Evolutionary conservation across 352 stramenopile genomes (phyloP).

Genomic region (Phytophthora sp.): DNA sequence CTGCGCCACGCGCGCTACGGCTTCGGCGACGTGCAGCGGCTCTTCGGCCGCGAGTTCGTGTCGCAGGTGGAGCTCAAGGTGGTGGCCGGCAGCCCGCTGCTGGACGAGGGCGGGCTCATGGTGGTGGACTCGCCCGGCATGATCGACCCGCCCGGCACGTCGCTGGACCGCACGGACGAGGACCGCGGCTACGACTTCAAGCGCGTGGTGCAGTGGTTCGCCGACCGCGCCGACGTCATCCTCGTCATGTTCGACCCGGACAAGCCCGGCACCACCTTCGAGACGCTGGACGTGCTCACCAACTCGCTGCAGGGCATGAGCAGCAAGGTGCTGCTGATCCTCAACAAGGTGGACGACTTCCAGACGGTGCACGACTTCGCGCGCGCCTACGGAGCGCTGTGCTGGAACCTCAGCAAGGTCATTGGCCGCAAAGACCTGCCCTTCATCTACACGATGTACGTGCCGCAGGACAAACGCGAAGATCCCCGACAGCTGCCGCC

Average conservation of each 20-base stretch:
- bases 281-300: conserved; percentile 88
- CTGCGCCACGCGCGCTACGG: conserved; percentile 74
- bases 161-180: conserved; percentile 65
- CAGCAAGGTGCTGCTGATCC: conserved; percentile 84
- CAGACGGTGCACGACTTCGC: conserved; percentile 88
- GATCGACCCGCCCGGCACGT: conserved; percentile 82
- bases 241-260: conserved; percentile 91
- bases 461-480: conserved; percentile 65
- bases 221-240: conserved; percentile 85
- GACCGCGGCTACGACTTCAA: conserved; percentile 90
- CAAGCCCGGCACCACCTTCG: conserved; percentile 88
- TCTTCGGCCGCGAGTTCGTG: conserved; percentile 84
- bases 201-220: conserved; percentile 87
- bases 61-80: conserved; percentile 90
- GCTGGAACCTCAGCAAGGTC: conserved; percentile 91
- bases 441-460: conserved; percentile 92
- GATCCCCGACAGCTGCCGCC: conserved; percentile 11
- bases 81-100: conserved; percentile 60
- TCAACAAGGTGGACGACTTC: conserved; percentile 92
- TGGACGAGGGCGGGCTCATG: conserved; percentile 85
- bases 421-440: conserved; percentile 87
- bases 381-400: conserved; percentile 82
- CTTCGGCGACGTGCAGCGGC: conserved; percentile 80
- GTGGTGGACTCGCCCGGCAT: conserved; percentile 88
- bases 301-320: conserved; percentile 75